These are phyloP conservation scores for Colletotrichum sp. DNA, from an alignment of 2,329 filamentous ascomycete species.

Conservation along the genomic window DNA sequence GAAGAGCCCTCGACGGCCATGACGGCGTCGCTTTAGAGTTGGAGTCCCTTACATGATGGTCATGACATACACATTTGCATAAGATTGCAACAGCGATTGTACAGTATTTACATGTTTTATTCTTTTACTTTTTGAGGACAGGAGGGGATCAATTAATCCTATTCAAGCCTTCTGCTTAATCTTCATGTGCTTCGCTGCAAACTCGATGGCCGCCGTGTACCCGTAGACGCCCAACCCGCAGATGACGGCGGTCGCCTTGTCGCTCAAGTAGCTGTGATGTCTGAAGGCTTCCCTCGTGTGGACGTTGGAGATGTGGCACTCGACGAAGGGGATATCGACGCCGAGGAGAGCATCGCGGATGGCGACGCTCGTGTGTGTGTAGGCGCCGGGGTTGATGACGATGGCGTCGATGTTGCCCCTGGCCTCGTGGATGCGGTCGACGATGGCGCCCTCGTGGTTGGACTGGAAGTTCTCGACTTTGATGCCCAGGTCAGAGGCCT, in stretches of 20 bases:
- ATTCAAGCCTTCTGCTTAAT: conserved; percentile 28
- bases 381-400: conserved; percentile 78
- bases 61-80: not conserved
- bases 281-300: conserved; percentile 69
- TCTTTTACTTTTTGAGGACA: not conserved
- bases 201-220: conserved; percentile 66
- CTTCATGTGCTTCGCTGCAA: conserved; percentile 52
- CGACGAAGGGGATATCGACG: conserved; percentile 75
- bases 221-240: conserved; percentile 70
- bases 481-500: conserved; percentile 52
- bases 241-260: conserved; percentile 78
- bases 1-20: conserved; percentile 29
- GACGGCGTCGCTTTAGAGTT: conserved; percentile 36
- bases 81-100: conserved; percentile 1
- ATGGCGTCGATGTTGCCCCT: conserved; percentile 64
- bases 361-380: conserved; percentile 78
- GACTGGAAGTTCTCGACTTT: conserved; percentile 65
- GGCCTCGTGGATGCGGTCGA: conserved; percentile 76
- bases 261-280: conserved; percentile 73
- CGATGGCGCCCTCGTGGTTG: conserved; percentile 77
- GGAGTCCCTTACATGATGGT: not conserved
- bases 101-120: not conserved
- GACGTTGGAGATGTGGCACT: conserved; percentile 79
- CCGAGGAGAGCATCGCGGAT: conserved; percentile 76
- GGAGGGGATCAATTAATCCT: not conserved